Evolutionary conservation across 2,329 filamentous ascomycete genomes (phyloP).

Genomic region (Phialocephala subalpina): DNA sequence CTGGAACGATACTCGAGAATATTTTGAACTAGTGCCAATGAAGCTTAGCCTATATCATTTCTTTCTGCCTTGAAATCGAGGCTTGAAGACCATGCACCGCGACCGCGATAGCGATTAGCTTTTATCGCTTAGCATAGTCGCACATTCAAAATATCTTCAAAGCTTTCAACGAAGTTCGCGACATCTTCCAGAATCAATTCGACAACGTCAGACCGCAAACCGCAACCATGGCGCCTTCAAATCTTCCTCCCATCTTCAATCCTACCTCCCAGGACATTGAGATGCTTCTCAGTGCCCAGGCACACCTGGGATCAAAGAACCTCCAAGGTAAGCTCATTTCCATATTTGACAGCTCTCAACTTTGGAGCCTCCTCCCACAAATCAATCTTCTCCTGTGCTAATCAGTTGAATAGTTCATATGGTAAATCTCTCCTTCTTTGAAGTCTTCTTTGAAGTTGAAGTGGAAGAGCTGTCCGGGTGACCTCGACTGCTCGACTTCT

Average conservation of each 20-base stretch:
- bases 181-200: too few species aligned
- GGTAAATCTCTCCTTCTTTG: too few species aligned
- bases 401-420: too few species aligned
- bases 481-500: background rate
- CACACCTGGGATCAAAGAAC: conserved; percentile 98
- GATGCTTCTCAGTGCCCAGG: conserved; percentile 97
- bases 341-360: too few species aligned
- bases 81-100: background rate
- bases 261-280: conserved; percentile 97
- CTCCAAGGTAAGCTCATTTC: too few species aligned
- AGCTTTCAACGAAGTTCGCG: background rate
- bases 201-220: conserved; percentile 37
- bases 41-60: background rate
- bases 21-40: background rate
- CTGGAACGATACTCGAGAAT: background rate
- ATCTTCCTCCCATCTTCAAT: conserved; percentile 95
- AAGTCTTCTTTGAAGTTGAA: too few species aligned
- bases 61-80: conserved; percentile 23
- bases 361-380: too few species aligned
- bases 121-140: too few species aligned
- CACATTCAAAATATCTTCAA: too few species aligned
- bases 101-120: background rate
- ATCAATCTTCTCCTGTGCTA: too few species aligned
- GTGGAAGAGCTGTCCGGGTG: background rate
- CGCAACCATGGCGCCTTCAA: conserved; percentile 91